phyloP scores from a whole-genome alignment of 2,329 filamentous ascomycete genomes.

The Pseudogymnoascus sp. region DNA sequence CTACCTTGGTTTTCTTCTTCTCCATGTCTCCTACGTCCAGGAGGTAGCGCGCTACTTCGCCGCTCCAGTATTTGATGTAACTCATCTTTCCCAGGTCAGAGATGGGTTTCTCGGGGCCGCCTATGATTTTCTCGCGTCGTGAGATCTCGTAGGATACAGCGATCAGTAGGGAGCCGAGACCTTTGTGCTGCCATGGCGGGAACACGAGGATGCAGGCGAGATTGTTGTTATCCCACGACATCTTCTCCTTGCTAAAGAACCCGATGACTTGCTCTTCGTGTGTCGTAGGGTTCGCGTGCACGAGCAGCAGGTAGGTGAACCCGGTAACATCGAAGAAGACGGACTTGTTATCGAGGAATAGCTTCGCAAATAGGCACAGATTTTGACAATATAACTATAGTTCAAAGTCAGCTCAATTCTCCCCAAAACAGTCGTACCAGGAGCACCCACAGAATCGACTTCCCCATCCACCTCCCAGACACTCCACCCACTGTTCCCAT shows the following conservation, averaged over 20 bases:
- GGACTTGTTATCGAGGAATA: slow-evolving; percentile 96
- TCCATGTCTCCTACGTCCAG: slow-evolving; percentile 29
- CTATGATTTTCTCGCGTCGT: slow-evolving; percentile 71
- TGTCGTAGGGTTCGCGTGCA: slow-evolving; percentile 48
- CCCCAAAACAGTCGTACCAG: not conserved
- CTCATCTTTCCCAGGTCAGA: slow-evolving; percentile 77
- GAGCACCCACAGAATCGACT: slow-evolving; percentile 59
- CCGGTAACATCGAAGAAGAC: slow-evolving; percentile 95
- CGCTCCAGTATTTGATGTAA: slow-evolving; percentile 80
- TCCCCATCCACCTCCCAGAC: slow-evolving; percentile 93
- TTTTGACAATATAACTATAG: slow-evolving; percentile 81
- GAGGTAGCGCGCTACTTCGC: slow-evolving; percentile 70
- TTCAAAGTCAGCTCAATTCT: not conserved
- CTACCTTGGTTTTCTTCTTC: slow-evolving; percentile 34
- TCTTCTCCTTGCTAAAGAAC: slow-evolving; percentile 99
- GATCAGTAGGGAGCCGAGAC: slow-evolving; percentile 83
- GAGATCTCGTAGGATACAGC: slow-evolving; percentile 90
- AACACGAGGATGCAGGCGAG: slow-evolving; percentile 94
- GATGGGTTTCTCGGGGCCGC: slow-evolving; percentile 90
- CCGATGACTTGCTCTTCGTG: slow-evolving; percentile 61
- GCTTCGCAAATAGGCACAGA: slow-evolving; percentile 89
- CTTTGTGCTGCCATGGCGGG: slow-evolving; percentile 88
- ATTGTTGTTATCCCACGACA: slow-evolving; percentile 98
- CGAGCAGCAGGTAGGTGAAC: slow-evolving; percentile 91
- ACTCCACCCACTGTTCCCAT: slow-evolving; percentile 65